These are phyloP conservation scores for Abrus pulchellus DNA, from an alignment of 306 rosid genomes.

Conservation along the genomic window DNA sequence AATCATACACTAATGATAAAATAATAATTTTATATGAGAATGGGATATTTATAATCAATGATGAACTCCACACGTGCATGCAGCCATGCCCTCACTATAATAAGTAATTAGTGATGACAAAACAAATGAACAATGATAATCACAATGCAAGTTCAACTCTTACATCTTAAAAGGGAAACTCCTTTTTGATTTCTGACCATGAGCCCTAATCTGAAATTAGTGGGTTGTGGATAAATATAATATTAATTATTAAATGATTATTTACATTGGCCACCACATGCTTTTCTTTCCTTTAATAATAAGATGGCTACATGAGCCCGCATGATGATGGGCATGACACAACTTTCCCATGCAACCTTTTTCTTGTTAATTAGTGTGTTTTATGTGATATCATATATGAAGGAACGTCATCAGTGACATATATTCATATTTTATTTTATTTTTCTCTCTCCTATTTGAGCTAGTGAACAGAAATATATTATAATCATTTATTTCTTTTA, in stretches of 20 bases:
- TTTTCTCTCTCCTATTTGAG: neutral
- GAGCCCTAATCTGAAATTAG: neutral
- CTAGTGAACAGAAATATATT: too few relatives aligned
- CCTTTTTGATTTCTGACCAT: neutral
- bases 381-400: neutral
- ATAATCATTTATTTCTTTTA: neutral
- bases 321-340: neutral
- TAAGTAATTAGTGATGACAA: constrained; percentile 12
- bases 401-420: neutral
- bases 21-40: neutral
- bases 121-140: constrained; percentile 35
- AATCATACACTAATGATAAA: constrained; percentile 6
- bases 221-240: constrained; percentile 20
- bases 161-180: constrained; percentile 17
- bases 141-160: constrained; percentile 30
- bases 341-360: neutral
- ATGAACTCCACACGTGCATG: constrained; percentile 25
- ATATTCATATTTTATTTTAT: neutral
- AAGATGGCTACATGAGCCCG: neutral
- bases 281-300: neutral
- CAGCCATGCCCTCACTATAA: neutral
- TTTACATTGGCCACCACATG: constrained; percentile 13
- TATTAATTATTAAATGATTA: constrained; percentile 2
- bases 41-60: neutral
- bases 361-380: neutral